Percentiles rank a stretch among this genome's conserved stretches.
Conservation (phyloP, 140 eudicot genomes). For the Eryngium alpinum region DNA sequence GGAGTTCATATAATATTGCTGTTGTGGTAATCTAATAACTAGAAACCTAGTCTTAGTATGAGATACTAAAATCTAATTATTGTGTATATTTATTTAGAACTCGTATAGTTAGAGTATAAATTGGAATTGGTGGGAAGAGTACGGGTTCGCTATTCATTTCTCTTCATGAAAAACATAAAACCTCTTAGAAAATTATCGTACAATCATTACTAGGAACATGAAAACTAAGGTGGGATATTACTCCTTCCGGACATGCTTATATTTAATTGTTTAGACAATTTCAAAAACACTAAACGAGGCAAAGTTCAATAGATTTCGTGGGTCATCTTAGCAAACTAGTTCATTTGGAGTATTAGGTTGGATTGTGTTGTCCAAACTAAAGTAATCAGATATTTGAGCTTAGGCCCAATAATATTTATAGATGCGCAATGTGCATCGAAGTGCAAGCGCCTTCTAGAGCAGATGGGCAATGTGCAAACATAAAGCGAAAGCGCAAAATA, state of each 20-base stretch:
- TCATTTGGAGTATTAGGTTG: neutral
- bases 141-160: neutral
- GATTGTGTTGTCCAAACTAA: no score
- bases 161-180: neutral
- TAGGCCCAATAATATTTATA: no score
- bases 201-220: neutral
- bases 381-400: no score
- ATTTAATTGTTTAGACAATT: neutral
- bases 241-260: neutral
- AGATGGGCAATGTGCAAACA: no score
- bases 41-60: neutral
- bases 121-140: neutral
- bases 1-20: neutral
- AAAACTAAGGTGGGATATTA: neutral
- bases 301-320: neutral
- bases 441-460: no score
- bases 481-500: no score
- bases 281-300: neutral
- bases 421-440: no score
- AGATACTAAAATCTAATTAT: neutral
- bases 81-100: neutral
- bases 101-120: neutral
- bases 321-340: neutral
- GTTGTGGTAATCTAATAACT: neutral
- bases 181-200: neutral